phyloP scores from a whole-genome alignment of 1,139 yeast species.

The Lodderomyces theae region DNA sequence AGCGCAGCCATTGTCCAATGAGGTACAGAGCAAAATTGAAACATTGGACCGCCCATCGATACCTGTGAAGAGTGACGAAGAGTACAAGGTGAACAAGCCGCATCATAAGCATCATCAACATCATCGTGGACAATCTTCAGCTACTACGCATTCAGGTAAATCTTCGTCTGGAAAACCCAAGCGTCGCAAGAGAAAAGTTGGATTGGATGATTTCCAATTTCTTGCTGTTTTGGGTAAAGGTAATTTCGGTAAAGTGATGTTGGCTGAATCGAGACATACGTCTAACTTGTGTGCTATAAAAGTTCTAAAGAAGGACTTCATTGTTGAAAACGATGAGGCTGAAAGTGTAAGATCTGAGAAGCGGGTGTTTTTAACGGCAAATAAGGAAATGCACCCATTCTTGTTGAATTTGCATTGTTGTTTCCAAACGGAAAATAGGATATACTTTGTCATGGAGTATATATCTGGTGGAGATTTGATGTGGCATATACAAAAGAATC shows the following conservation, averaged over 20 bases:
- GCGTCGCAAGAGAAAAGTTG: conserved; percentile 65
- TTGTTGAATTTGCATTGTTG: conserved; percentile 88
- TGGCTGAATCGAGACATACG: conserved; percentile 86
- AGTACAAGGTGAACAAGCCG: conserved; percentile 9
- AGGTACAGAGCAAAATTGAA: not conserved
- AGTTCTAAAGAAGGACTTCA: conserved; percentile 91
- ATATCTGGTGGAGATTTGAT: conserved; percentile 97
- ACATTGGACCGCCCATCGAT: not conserved
- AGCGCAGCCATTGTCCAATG: not conserved
- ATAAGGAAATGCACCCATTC: conserved; percentile 88
- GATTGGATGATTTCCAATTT: conserved; percentile 91
- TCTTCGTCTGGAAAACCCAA: conserved; percentile 21
- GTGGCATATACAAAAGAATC: conserved; percentile 97
- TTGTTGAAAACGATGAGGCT: conserved; percentile 92
- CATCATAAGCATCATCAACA: conserved; percentile 6
- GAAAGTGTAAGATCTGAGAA: conserved; percentile 93
- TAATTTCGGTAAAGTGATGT: conserved; percentile 96
- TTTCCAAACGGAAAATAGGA: conserved; percentile 95
- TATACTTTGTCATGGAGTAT: conserved; percentile 97
- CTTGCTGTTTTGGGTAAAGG: conserved; percentile 96
- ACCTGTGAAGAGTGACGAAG: conserved; percentile 2
- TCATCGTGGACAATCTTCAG: conserved; percentile 4
- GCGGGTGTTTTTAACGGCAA: conserved; percentile 87
- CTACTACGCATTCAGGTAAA: conserved; percentile 3
- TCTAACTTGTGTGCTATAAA: conserved; percentile 86